phyloP scores from a whole-genome alignment of 2,329 filamentous ascomycete species.

The Ophiostoma australiae region DNA sequence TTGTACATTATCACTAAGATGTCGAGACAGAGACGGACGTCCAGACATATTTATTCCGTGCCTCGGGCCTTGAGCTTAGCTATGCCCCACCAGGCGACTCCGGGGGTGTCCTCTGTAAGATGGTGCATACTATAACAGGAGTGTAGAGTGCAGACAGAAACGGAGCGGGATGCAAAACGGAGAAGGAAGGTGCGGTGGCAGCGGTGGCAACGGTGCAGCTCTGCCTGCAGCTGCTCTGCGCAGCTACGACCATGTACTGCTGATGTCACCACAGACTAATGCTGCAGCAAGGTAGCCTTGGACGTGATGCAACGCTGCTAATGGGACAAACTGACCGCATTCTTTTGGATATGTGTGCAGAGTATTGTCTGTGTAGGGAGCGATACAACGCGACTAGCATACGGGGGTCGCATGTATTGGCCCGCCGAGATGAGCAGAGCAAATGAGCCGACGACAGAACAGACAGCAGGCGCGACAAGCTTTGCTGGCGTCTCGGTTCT shows the following conservation, averaged over 20 bases:
- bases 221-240: neutral
- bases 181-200: neutral
- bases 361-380: too few species aligned
- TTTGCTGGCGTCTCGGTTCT: conserved; percentile 19
- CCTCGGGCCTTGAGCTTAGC: conserved; percentile 6
- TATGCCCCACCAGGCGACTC: neutral
- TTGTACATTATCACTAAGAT: too few species aligned
- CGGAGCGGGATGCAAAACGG: neutral
- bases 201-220: neutral
- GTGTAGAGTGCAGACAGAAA: neutral
- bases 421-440: neutral
- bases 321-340: conserved; percentile 1
- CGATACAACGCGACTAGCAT: neutral
- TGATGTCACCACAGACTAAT: neutral
- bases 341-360: neutral
- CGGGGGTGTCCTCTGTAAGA: neutral
- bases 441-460: neutral
- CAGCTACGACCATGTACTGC: neutral
- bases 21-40: neutral
- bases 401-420: neutral
- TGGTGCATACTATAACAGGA: neutral
- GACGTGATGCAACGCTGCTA: conserved; percentile 12
- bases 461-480: neutral
- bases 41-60: conserved; percentile 10
- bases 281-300: neutral